These are phyloP conservation scores for Perilla frutescens DNA, from an alignment of 257 asterid species.

Conservation along the genomic window DNA sequence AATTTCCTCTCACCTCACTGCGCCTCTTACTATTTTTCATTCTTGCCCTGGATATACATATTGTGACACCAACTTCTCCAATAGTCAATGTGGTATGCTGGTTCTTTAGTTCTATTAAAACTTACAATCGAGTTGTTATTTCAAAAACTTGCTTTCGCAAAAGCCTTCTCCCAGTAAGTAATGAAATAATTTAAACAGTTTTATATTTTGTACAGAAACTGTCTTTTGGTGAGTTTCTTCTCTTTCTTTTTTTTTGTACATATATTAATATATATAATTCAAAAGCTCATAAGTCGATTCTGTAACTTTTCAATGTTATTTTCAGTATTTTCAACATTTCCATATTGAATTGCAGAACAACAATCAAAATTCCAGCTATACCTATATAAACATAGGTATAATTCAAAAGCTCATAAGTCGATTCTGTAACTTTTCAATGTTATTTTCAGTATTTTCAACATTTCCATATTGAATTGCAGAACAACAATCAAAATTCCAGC, in stretches of 20 bases:
- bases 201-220: neutral
- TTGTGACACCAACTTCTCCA: too few species aligned
- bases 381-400: neutral
- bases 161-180: neutral
- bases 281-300: neutral
- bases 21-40: neutral
- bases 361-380: neutral
- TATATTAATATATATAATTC: neutral
- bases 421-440: too few species aligned
- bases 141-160: slow-evolving; percentile 1
- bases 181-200: neutral
- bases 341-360: neutral
- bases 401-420: neutral
- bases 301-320: neutral
- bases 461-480: neutral
- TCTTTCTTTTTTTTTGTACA: neutral
- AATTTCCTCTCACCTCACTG: neutral
- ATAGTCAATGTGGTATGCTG: neutral
- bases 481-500: neutral
- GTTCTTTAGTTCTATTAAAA: neutral
- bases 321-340: neutral
- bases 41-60: neutral
- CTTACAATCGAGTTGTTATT: neutral
- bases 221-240: neutral
- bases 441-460: neutral